Conservation (phyloP, 306 rosid species). For the Casuarina glauca region DNA sequence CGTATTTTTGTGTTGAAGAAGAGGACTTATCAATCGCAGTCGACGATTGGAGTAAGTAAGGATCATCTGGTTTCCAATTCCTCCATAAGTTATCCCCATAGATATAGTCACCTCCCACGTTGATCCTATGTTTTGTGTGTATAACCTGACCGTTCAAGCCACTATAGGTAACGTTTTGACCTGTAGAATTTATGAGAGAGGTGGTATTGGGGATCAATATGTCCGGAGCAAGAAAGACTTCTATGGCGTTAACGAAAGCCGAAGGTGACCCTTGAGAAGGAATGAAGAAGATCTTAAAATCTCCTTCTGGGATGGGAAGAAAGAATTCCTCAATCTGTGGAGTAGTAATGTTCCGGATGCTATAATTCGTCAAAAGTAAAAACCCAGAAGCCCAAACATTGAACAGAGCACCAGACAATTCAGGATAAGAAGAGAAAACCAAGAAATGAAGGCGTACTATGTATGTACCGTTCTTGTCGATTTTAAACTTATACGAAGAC, state of each 20-base stretch:
- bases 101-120: conserved; percentile 32
- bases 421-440: conserved; percentile 27
- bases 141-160: conserved; percentile 21
- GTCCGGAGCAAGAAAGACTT: conserved; percentile 38
- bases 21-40: neutral
- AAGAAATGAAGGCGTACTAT: conserved; percentile 57
- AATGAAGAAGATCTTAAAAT: conserved; percentile 24
- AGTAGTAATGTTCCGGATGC: neutral
- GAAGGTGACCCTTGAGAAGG: conserved; percentile 23
- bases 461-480: conserved; percentile 20
- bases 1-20: fast-evolving
- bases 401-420: conserved; percentile 40
- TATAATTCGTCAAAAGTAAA: conserved; percentile 22
- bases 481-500: conserved; percentile 10
- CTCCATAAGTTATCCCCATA: conserved; percentile 24
- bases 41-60: neutral
- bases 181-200: neutral
- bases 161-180: neutral
- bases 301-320: neutral
- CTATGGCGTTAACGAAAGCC: conserved; percentile 58
- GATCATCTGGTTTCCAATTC: conserved; percentile 40
- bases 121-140: conserved; percentile 31
- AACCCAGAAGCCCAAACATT: conserved; percentile 33
- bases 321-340: conserved; percentile 33
- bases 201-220: fast-evolving